A percentile compares a stretch with the other conserved stretches of the same genome.
phyloP scores from a whole-genome alignment of 768 basidiomycete species.

The Rhodotorula sphaerocarpa region DNA sequence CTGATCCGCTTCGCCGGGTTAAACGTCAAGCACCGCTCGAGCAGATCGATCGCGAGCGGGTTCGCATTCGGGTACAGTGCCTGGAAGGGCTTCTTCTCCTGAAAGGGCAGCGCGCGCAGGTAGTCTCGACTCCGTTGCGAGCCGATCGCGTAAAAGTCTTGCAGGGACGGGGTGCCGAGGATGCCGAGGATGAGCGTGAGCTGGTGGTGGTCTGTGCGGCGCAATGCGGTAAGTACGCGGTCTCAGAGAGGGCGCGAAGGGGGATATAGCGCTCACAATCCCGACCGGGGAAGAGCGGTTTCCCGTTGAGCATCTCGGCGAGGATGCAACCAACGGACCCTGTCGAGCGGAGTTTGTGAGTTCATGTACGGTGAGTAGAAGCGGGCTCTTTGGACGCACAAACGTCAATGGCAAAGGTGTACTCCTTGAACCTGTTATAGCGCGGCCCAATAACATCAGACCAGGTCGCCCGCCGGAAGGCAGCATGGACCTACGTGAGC shows the following conservation, averaged over 20 bases:
- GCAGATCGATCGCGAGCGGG: constrained; percentile 62
- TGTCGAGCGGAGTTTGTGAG: no score
- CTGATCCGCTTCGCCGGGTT: constrained; percentile 95
- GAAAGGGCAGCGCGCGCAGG: constrained; percentile 86
- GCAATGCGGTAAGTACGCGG: background rate
- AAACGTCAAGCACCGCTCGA: constrained; percentile 75
- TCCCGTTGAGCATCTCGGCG: constrained; percentile 91
- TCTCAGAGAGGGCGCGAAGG: background rate
- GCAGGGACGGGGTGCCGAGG: constrained; percentile 89
- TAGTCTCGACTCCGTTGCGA: constrained; percentile 87
- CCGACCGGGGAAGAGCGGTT: constrained; percentile 91
- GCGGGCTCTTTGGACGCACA: constrained; percentile 20
- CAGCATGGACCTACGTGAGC: constrained; percentile 59
- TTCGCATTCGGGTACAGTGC: constrained; percentile 62
- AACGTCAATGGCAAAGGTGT: constrained; percentile 64
- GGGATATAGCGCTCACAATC: constrained; percentile 53
- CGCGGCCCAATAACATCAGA: no score
- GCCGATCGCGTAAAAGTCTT: constrained; percentile 96
- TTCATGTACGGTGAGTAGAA: no score
- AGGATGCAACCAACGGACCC: constrained; percentile 48
- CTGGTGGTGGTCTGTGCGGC: constrained; percentile 77
- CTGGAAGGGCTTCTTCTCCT: constrained; percentile 72
- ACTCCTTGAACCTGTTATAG: constrained; percentile 66
- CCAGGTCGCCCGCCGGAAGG: no score
- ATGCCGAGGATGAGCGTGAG: constrained; percentile 91